Evolutionary conservation across 805 yeast genomes (phyloP).

Genomic region (Lachancea meyersii): DNA sequence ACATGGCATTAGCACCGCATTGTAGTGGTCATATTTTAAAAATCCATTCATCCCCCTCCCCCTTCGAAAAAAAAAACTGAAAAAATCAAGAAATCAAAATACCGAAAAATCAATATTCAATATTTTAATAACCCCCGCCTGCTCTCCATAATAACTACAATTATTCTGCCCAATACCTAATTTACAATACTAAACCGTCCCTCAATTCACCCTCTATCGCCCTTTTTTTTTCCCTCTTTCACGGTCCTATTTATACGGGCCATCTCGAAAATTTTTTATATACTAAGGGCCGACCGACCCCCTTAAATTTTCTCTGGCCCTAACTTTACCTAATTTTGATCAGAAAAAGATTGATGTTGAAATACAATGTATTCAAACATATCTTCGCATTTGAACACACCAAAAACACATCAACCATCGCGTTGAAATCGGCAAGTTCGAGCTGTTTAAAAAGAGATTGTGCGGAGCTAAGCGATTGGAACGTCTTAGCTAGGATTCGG

Average conservation of each 20-base stretch:
- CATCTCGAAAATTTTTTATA: conserved; percentile 1
- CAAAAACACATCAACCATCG: not conserved
- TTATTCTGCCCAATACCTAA: no score
- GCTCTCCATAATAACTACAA: no score
- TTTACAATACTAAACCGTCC: not conserved
- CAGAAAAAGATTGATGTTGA: not conserved
- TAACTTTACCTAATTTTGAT: not conserved
- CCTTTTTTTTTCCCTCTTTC: not conserved
- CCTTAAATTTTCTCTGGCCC: not conserved
- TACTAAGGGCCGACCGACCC: not conserved
- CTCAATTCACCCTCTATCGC: not conserved
- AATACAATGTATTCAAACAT: not conserved
- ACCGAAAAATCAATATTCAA: no score
- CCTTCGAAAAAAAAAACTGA: no score
- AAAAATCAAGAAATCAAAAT: no score
- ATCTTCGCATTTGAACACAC: not conserved
- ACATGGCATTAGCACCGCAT: no score
- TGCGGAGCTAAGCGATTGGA: no score
- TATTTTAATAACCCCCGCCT: no score
- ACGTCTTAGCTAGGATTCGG: no score
- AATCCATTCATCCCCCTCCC: no score
- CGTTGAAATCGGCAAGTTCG: not conserved
- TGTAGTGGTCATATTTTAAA: no score
- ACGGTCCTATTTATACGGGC: not conserved
- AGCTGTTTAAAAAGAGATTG: no score